Percentiles rank a stretch among this genome's conserved stretches.
Evolutionary conservation across 208 protist species (phyloP).

Genomic region (Leishmania tarentolae): DNA sequence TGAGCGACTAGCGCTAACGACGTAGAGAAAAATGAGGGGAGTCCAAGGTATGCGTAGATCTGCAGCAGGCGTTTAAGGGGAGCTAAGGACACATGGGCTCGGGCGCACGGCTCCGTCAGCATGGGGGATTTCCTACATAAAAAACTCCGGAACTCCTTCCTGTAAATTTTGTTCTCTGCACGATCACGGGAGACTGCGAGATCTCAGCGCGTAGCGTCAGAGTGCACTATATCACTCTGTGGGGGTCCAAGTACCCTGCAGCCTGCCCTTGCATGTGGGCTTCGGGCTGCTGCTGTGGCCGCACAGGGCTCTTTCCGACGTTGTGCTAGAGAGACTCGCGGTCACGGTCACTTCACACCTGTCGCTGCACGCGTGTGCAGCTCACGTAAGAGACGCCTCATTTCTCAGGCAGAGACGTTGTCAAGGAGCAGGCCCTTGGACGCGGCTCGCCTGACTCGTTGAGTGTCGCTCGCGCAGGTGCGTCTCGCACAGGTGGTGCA

Average conservation of each 20-base stretch:
- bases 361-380: too few relatives aligned
- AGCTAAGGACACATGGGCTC: background rate
- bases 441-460: too few relatives aligned
- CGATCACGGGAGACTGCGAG: background rate
- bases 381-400: too few relatives aligned
- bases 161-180: background rate
- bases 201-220: background rate
- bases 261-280: background rate
- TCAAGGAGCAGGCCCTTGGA: too few relatives aligned
- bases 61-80: background rate
- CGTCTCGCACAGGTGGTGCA: background rate
- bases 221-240: background rate
- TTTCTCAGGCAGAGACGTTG: too few relatives aligned
- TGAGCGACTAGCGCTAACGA: background rate
- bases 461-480: background rate
- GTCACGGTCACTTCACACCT: too few relatives aligned
- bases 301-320: too few relatives aligned
- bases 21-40: conserved; percentile 14
- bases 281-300: background rate
- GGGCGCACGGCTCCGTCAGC: background rate
- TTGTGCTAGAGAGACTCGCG: background rate
- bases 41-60: background rate
- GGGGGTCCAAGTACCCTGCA: background rate
- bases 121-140: background rate
- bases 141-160: background rate